Conservation (phyloP, 1,284 basidiomycete species). For the Inonotus hispidus region DNA sequence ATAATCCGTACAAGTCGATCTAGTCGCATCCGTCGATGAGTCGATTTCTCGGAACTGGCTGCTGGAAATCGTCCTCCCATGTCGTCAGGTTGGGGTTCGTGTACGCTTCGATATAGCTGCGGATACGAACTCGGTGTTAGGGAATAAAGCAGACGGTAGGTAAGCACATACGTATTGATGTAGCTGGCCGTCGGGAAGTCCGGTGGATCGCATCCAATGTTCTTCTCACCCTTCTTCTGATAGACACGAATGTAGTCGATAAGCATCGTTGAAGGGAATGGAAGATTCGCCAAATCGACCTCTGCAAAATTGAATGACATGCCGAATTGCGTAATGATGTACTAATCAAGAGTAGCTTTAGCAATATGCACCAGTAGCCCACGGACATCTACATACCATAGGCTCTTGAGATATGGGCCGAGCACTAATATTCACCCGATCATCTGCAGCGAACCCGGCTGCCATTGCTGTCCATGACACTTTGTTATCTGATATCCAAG, state of each 20-base stretch:
- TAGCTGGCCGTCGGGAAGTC: slow-evolving; percentile 49
- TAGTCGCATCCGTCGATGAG: slow-evolving; percentile 22
- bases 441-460: slow-evolving; percentile 50
- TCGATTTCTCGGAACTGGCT: slow-evolving; percentile 33
- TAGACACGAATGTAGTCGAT: slow-evolving; percentile 64
- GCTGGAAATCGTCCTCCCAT: slow-evolving; percentile 32
- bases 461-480: slow-evolving; percentile 53
- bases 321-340: slow-evolving; percentile 40
- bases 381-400: slow-evolving; percentile 36
- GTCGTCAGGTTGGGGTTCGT: slow-evolving; percentile 37
- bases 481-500: slow-evolving; percentile 13
- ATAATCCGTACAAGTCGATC: neutral
- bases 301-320: slow-evolving; percentile 41
- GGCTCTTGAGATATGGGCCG: slow-evolving; percentile 61
- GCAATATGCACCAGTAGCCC: neutral
- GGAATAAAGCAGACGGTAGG: neutral
- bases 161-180: slow-evolving; percentile 35
- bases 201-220: slow-evolving; percentile 52
- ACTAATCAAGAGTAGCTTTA: slow-evolving; percentile 9
- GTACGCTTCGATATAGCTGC: slow-evolving; percentile 33
- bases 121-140: neutral
- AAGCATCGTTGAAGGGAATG: slow-evolving; percentile 39
- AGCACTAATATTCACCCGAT: slow-evolving; percentile 44
- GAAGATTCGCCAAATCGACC: slow-evolving; percentile 32
- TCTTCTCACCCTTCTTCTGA: slow-evolving; percentile 38